These are phyloP conservation scores for Quercus tomentella DNA, from an alignment of 331 rosid species.

Conservation along the genomic window DNA sequence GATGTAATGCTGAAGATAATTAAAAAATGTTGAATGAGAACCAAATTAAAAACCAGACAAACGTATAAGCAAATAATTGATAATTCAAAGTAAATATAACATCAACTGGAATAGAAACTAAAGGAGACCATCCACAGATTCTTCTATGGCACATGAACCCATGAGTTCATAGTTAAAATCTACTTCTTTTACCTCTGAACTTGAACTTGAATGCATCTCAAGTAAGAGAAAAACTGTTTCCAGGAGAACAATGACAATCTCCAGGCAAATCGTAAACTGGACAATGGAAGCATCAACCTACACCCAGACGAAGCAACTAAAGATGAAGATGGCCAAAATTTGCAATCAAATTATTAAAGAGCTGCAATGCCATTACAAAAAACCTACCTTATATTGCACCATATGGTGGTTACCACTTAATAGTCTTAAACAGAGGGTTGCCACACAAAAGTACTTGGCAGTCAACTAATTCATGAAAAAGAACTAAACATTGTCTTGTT, in stretches of 20 bases:
- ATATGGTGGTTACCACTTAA: not conserved
- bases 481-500: not conserved
- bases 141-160: not conserved
- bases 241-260: constrained; percentile 29
- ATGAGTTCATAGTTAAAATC: not conserved
- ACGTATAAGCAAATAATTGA: not conserved
- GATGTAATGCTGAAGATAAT: constrained; percentile 39
- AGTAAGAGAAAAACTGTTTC: constrained; percentile 26
- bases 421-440: not conserved
- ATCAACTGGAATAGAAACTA: not conserved
- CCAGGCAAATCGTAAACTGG: constrained; percentile 28
- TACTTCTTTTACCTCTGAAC: constrained; percentile 26
- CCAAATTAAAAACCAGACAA: not conserved
- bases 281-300: constrained; percentile 37
- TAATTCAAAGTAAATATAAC: not conserved
- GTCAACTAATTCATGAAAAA: not conserved
- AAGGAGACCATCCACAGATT: not conserved
- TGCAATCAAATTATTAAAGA: not conserved
- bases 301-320: constrained; percentile 1
- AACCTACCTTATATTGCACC: not conserved
- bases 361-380: not conserved
- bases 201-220: constrained; percentile 16
- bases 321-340: not conserved
- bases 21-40: constrained; percentile 3
- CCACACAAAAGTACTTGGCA: not conserved